Evolutionary conservation across 345 rosid genomes (phyloP), one percentile per base, ranked within the genome.

Genomic region (Dipteronia dyeriana): DNA sequence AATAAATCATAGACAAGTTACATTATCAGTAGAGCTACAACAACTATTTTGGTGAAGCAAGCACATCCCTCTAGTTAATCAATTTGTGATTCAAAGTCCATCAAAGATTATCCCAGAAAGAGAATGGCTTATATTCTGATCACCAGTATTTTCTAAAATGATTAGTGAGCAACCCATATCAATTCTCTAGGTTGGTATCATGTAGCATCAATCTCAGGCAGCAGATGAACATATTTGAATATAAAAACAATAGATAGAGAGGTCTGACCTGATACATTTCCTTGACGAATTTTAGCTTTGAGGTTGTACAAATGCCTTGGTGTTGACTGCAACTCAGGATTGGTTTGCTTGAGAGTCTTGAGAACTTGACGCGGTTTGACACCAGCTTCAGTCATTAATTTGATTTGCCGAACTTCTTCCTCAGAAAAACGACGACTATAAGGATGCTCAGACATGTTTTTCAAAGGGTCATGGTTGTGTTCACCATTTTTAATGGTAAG

Each of bases 261-360:
- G 57, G 14, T 41, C 23, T 61, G 20, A 86, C 88, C 84, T 75
- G 82, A 75, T 14, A 86, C 61, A 75, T 82, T 73, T 73, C 89
- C 89, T 74, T 79, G 89, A 64, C 87, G 81, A 54, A 86, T 83
- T 80, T 84, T 86, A 71, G 89, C 89, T 81, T 86, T 86, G 59
- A 86, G 85, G 74, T 86, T 86, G 75, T 86, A 84, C 79, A 86
- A 75, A 70, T 86, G 89, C 77, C 89, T 82, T 25, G 89, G 89
- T 14, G 89, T 84, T 75, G 89, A 86, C 77, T 81, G 85, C 63
- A 86, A 70, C 71, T 84, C 84, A 53, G 89, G 87, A 70, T 86
- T 81, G 74, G 77, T 83, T 79, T 81, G 85, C 78, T 84, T 81
- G 72, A 86, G 80, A 79, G 84, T 56, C 79, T 84, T 83, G 16